Base-by-base conservation (phyloP, 148 eudicot genomes). In the Fagopyrum esculentum region DNA sequence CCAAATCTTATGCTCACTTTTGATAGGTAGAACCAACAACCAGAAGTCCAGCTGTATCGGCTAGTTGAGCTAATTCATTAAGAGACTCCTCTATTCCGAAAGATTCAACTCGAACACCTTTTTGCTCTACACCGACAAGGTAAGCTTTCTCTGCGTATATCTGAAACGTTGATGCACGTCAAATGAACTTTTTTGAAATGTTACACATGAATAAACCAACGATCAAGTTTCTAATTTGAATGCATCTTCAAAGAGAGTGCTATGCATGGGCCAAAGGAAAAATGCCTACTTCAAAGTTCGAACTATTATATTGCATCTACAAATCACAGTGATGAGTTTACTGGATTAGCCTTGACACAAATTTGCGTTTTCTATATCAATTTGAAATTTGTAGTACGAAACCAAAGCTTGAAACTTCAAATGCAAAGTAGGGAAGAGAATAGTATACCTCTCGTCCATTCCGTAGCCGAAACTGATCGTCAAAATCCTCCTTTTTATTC, bases 11-110 rank as follows among this genome's bases (percentile, higher is more conserved):
- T 1, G 84, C 97, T 80, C 77, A 93, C 98, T 93, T 93, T 78
- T 93, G 98, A 82, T 88, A 82, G 22, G 98, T 92, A 79, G 91
- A 90, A 70, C 88, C 97, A 79, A 90, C 93, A 76, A 92, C 96
- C 77, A 71, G 75, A 75, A 95, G 86, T 73, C 99, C 99, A 76
- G 99, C 99, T 52, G 99, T 95, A 80, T 95, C 99, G 78, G 99
- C 99, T 68, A 95, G 83, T 80, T 92, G 99, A 75, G 89, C 88
- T 83, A 95, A 78, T 80, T 95, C 99, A 45, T 84, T 80, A 55
- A 95, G 89, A 55, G 99, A 95, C 75, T 95, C 99, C 74, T 95
- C 94, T 64, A 92, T 87, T 64, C 91, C 90, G 82, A 95, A 95
- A 46, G 83, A 76, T 51, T 83, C 87, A 48, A 78, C 79, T 47